Base-by-base conservation (phyloP, 2,329 filamentous ascomycete species). In the Aspergillus quadrilineatus region DNA sequence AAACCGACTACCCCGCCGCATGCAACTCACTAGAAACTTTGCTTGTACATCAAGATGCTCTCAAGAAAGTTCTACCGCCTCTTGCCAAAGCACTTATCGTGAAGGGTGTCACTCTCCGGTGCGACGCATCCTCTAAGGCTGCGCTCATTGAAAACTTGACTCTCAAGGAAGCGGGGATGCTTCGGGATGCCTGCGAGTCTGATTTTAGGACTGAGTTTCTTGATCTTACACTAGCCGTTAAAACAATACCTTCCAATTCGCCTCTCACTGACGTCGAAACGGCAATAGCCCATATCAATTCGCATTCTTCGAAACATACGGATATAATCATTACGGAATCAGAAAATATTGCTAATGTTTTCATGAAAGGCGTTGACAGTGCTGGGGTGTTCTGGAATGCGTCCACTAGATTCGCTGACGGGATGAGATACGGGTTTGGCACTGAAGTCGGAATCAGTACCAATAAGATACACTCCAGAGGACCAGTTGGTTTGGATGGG, bases 391-490 rank as follows among this genome's bases (percentile, higher is more conserved):
- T 96, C 81, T 97, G 93, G 92, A 99, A 99, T 72, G 90, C 92
- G 6, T 95, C 90, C 26, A 96, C 91, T 7, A 85, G 94, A 50
- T 93, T 99, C 77, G 92, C 92, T 5, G 94, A 99, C 73, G 94
- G 94, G 6, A 97, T 96, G 89, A 84, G 94, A 42, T 97, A 95
- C 72, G 94, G 94, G 6, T 99, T 99, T 75, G 94, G 94, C 47
- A 97, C 94, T 0, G 94, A 99, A 77, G 94, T 99, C 26, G 94
- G 94, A 53, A 97, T 99, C 75, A 95, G 90, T 77, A 99, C 94
- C 49, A 99, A 97, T 80, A 99, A 97, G 80, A 96, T 99, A 62
- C 94, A 99, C 72, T 89, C 90, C 1, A 82, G 94, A 50, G 94
- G 94, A 0, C 94, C 94, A 0, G 94, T 99, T 5, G 94, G 94